Conservation (phyloP, 2,329 filamentous ascomycete genomes). For the Rhytidhysteron rufulum region DNA sequence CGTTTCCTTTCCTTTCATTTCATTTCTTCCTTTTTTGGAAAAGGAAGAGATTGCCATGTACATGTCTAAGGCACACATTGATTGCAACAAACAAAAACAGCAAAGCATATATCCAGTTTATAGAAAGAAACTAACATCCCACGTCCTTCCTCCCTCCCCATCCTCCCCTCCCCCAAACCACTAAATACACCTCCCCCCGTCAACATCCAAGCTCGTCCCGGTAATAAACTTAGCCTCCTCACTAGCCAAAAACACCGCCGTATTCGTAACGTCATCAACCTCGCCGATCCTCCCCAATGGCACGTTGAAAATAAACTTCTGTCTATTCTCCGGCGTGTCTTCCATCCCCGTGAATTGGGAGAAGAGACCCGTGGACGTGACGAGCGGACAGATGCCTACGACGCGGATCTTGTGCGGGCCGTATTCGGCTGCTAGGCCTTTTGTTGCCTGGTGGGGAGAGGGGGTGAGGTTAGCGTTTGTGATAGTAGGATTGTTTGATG, state of each 20-base stretch:
- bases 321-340: constrained; percentile 55
- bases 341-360: constrained; percentile 57
- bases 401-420: constrained; percentile 69
- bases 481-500: constrained; percentile 21
- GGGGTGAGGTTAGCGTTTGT: constrained; percentile 13
- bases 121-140: no score
- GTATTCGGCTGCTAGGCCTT: constrained; percentile 69
- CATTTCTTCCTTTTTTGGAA: no score
- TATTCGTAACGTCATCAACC: constrained; percentile 57
- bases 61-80: no score
- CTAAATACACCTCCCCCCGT: constrained; percentile 14
- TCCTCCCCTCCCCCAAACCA: no score
- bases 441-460: constrained; percentile 57
- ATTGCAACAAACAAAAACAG: no score
- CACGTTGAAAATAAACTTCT: constrained; percentile 53
- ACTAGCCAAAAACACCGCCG: constrained; percentile 55
- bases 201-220: constrained; percentile 35
- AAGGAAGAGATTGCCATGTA: no score
- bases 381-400: constrained; percentile 66
- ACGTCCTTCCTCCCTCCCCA: not conserved
- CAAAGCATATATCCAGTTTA: no score
- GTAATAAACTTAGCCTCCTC: constrained; percentile 59
- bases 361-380: constrained; percentile 63
- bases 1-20: no score
- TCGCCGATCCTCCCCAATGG: constrained; percentile 58